A percentile compares a stretch with the other conserved stretches of the same genome.
phyloP scores from a whole-genome alignment of 2,329 filamentous ascomycete genomes.

The Penicillium freii region DNA sequence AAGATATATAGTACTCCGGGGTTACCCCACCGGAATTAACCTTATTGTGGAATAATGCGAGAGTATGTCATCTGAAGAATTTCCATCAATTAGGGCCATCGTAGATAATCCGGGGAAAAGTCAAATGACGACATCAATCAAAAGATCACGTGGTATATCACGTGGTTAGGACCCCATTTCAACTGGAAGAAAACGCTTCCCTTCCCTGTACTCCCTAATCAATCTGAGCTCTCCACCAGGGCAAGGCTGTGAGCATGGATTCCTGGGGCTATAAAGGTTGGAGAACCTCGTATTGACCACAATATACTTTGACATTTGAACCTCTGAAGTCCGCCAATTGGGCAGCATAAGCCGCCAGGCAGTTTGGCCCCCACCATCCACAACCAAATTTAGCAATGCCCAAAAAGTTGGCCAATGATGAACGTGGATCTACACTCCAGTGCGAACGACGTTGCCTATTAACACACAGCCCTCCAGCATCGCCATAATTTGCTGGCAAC shows the following conservation, averaged over 20 bases:
- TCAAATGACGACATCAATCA: not conserved
- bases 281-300: not conserved
- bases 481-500: not conserved
- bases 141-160: not conserved
- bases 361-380: not conserved
- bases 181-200: too few species aligned
- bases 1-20: not conserved
- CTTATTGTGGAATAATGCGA: conserved; percentile 16
- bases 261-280: not conserved
- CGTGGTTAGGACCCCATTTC: not conserved
- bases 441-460: not conserved
- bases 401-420: not conserved
- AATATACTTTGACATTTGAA: not conserved
- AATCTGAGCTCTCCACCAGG: not conserved
- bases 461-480: not conserved
- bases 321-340: not conserved
- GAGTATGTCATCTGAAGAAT: not conserved
- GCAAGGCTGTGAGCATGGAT: not conserved
- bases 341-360: not conserved
- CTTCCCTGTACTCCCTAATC: not conserved
- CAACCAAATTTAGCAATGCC: not conserved
- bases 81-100: conserved; percentile 15
- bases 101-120: conserved; percentile 2
- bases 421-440: not conserved
- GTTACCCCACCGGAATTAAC: conserved; percentile 25